Conservation (phyloP, 208 protist genomes). For the Herpetomonas samuelpessoai region DNA sequence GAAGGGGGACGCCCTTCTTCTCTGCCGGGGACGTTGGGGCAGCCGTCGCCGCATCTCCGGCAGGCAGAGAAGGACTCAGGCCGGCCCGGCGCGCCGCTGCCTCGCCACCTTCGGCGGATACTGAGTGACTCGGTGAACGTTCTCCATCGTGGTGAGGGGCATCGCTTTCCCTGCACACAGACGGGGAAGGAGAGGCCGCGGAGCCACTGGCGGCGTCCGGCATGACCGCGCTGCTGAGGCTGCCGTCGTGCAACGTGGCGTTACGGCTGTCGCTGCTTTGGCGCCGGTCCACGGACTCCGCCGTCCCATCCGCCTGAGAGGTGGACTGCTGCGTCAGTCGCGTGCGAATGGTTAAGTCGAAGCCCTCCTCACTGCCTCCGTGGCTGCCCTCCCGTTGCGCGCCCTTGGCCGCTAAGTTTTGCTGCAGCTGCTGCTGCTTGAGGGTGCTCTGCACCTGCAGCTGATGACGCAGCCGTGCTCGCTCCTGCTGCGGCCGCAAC, state of each 20-base stretch:
- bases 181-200: conserved; percentile 9
- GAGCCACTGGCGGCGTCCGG: not conserved
- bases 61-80: no score
- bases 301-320: not conserved
- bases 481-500: conserved; percentile 3
- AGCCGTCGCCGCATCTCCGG: not conserved
- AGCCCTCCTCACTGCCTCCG: not conserved
- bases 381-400: no score
- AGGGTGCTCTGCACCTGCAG: not conserved
- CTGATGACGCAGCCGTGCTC: not conserved
- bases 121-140: not conserved
- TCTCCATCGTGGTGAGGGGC: no score
- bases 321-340: not conserved
- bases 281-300: no score
- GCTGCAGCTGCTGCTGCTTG: no score
- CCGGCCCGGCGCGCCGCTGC: no score
- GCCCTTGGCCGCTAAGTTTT: no score
- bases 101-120: not conserved
- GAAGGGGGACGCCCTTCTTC: not conserved
- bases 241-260: not conserved
- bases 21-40: not conserved
- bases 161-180: not conserved
- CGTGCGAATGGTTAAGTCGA: not conserved
- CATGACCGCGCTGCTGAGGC: not conserved
- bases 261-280: no score